Evolutionary conservation across 2,329 filamentous ascomycete genomes (phyloP).

Genomic region (Aureobasidium mangrovei): DNA sequence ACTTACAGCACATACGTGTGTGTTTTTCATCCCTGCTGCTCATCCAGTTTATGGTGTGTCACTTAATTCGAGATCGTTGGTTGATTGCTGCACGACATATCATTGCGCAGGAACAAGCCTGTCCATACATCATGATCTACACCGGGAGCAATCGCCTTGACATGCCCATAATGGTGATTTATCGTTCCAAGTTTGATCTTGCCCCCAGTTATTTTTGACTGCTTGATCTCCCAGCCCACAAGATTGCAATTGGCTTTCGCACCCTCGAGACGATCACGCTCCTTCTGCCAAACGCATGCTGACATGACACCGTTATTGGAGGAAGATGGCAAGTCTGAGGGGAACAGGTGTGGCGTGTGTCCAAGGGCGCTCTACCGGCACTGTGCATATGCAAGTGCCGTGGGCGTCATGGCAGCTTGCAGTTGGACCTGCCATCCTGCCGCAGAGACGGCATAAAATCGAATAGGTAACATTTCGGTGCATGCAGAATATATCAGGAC

Average conservation of each 20-base stretch:
- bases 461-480: slow-evolving; percentile 5
- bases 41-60: not conserved
- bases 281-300: not conserved
- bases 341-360: slow-evolving; percentile 4
- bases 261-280: not conserved
- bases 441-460: slow-evolving; percentile 2
- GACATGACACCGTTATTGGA: not conserved
- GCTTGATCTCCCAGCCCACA: not conserved
- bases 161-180: not conserved
- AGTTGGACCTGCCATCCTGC: slow-evolving; percentile 4
- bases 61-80: slow-evolving; percentile 1
- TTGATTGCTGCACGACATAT: slow-evolving; percentile 13
- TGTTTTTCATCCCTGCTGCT: slow-evolving; percentile 4
- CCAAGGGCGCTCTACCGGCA: slow-evolving; percentile 1
- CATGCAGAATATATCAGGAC: slow-evolving; percentile 7
- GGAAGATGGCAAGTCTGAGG: not conserved
- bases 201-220: not conserved
- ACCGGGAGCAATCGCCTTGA: slow-evolving; percentile 8
- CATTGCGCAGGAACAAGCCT: slow-evolving; percentile 6
- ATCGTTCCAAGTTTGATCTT: slow-evolving; percentile 1
- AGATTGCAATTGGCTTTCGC: not conserved
- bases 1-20: slow-evolving; percentile 4
- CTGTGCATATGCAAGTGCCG: slow-evolving; percentile 9
- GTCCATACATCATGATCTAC: slow-evolving; percentile 12
- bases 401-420: slow-evolving; percentile 11